Evolutionary conservation across 345 rosid species (phyloP), one percentile per base, ranked within the genome.

Genomic region (Aquilaria malaccensis): DNA sequence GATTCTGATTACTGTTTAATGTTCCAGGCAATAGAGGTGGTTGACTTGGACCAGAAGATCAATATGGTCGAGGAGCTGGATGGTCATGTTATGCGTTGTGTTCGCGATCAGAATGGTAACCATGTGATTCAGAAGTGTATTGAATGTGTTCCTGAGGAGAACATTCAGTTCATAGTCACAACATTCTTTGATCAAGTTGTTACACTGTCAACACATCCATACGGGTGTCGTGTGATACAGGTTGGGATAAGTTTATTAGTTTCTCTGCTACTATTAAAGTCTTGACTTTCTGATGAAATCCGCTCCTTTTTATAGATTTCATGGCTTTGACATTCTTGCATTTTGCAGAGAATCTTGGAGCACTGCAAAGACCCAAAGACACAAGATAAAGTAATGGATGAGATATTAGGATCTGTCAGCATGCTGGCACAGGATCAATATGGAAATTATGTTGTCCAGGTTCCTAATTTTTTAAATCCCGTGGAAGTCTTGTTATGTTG

Each of bases 211-310:
- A 78, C 77, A 45, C 85, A 81, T 70, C 85, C 85, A 45, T 78
- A 81, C 61, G 85, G 85, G 10, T 81, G 85, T 65, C 80, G 85
- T 51, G 83, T 81, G 52, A 76, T 81, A 60, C 85, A 81, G 85
- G 81, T 81, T 52, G 31, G 10, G 60, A 54, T 15, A 30, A 30
- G 53, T 45, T 59, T 53, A 0, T 22, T 41, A 6, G 30, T 52
- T 47, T 30, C 51, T 45, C 9, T 10, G 15, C 50, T 37, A 6
- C 1, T 45, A 37, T 33, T 48, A 11, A 29, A 10, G 9, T 14
- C 12, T 4, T 50, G 9, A 50, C 29, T 37, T 37, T 37, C 43
- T 37, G 7, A 37, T 37, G 7, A 37, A 37, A 37, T 37, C 7
- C 43, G 7, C 43, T 37, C 7, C 7, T 37, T 9, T 37, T 5